Percentiles rank a stretch among this genome's conserved stretches.
phyloP scores from a whole-genome alignment of 306 rosid genomes.

The Cicer yamashitae region DNA sequence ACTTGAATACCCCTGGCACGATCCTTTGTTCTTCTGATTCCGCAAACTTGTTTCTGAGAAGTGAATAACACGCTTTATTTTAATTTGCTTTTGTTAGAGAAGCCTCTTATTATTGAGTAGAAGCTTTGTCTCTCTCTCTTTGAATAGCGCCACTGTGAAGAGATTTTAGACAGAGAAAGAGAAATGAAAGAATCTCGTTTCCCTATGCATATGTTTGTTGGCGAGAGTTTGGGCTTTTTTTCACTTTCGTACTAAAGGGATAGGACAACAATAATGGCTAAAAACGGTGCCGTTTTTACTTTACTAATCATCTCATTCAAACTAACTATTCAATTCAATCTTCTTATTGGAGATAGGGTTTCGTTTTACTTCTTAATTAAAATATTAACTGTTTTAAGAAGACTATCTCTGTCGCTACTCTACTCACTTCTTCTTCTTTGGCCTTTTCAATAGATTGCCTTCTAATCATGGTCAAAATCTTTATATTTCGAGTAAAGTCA shows the following conservation, averaged over 20 bases:
- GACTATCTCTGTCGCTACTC: background rate
- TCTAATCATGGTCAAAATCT: conserved; percentile 14
- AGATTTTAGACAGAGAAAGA: conserved; percentile 29
- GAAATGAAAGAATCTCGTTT: conserved; percentile 43
- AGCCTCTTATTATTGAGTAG: conserved; percentile 15
- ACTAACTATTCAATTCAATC: background rate
- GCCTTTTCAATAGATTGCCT: background rate
- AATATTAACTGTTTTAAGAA: background rate
- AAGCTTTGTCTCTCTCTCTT: conserved; percentile 46
- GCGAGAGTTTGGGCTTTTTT: conserved; percentile 21
- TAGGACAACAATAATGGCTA: background rate
- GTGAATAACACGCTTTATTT: conserved; percentile 40
- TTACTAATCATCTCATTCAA: conserved; percentile 24
- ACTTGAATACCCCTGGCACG: conserved; percentile 47
- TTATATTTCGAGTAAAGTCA: background rate
- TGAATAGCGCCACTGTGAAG: conserved; percentile 17
- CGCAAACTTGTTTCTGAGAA: background rate
- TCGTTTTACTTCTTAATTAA: background rate
- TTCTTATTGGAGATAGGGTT: background rate
- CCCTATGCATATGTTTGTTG: conserved; percentile 44
- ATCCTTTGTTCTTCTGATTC: background rate
- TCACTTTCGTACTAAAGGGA: background rate
- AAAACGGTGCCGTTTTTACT: conserved; percentile 46
- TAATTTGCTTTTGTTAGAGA: conserved; percentile 42
- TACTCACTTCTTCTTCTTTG: background rate